phyloP scores from a whole-genome alignment of 495 filamentous ascomycete genomes.

The Parachaetomium inaequale region DNA sequence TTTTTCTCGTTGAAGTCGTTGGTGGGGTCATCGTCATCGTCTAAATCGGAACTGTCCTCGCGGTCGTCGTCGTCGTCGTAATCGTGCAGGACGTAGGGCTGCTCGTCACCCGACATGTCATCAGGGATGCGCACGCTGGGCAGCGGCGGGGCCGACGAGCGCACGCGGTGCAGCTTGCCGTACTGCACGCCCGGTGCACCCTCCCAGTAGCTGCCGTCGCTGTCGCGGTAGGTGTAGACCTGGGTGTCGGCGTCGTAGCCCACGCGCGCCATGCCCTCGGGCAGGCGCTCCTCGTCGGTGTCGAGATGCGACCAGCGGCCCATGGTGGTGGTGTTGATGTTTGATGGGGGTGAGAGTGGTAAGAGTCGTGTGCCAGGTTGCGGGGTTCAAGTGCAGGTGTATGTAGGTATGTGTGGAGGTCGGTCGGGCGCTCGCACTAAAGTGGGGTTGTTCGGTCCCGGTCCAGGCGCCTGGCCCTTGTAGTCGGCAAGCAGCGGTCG shows the following conservation, averaged over 20 bases:
- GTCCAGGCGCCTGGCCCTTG: too few relatives aligned
- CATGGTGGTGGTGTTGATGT: slow-evolving; percentile 26
- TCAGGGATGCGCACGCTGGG: slow-evolving; percentile 9
- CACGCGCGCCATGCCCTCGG: slow-evolving; percentile 49
- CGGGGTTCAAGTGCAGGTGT: too few relatives aligned
- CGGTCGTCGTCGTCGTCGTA: neutral
- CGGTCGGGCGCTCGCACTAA: too few relatives aligned
- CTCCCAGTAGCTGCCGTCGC: slow-evolving; percentile 42
- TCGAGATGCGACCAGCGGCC: slow-evolving; percentile 44
- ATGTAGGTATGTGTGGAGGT: too few relatives aligned
- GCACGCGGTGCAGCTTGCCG: slow-evolving; percentile 40
- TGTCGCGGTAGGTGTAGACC: slow-evolving; percentile 47
- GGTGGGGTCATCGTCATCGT: neutral
- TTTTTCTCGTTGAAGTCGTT: neutral
- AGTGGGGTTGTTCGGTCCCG: too few relatives aligned
- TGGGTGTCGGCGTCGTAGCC: slow-evolving; percentile 54
- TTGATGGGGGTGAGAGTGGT: neutral
- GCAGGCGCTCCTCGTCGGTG: slow-evolving; percentile 50
- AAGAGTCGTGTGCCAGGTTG: too few relatives aligned
- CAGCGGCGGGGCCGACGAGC: neutral
- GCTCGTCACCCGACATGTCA: slow-evolving; percentile 11
- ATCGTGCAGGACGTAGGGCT: slow-evolving; percentile 17
- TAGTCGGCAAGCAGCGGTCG: too few relatives aligned
- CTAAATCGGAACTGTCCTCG: neutral
- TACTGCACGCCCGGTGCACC: slow-evolving; percentile 44